Evolutionary conservation across 305 asterid species (phyloP).

Genomic region (Petunia hybrid): DNA sequence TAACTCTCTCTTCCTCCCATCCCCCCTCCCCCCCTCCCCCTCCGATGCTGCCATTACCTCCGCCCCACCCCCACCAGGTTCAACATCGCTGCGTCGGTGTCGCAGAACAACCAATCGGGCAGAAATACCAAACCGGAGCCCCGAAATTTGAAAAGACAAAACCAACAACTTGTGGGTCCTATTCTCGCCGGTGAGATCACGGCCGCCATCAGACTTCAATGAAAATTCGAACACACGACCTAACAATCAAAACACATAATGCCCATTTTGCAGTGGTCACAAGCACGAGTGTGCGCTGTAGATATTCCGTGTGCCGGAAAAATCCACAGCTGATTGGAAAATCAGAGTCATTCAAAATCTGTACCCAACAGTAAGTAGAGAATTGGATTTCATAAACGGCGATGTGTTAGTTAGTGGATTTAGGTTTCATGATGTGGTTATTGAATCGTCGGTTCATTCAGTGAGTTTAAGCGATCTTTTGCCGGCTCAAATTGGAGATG

Average conservation of each 20-base stretch:
- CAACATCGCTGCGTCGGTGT: too few relatives aligned
- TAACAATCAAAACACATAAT: conserved; percentile 44
- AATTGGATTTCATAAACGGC: conserved; percentile 43
- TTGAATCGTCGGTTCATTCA: conserved; percentile 84
- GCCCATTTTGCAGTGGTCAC: conserved; percentile 88
- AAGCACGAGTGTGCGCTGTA: conserved; percentile 97
- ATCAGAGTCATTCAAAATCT: conserved; percentile 86
- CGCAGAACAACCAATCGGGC: too few relatives aligned
- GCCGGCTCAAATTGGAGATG: conserved; percentile 62
- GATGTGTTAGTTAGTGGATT: conserved; percentile 59
- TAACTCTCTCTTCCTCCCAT: too few relatives aligned
- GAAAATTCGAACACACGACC: conserved; percentile 57
- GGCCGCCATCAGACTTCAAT: conserved; percentile 92
- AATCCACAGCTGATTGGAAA: conserved; percentile 68
- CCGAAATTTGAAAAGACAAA: conserved; percentile 84
- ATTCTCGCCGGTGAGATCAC: conserved; percentile 88
- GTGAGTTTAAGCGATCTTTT: conserved; percentile 70
- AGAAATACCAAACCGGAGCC: conserved; percentile 47
- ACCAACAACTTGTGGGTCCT: conserved; percentile 83
- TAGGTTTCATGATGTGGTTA: conserved; percentile 96
- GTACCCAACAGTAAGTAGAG: conserved; percentile 86
- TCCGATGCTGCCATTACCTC: too few relatives aligned
- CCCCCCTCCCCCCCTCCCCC: too few relatives aligned
- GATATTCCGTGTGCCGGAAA: conserved; percentile 73
- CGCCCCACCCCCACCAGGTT: too few relatives aligned